Evolutionary conservation across 148 eudicot genomes (phyloP).

Genomic region (Vaccinium corymbosum): DNA sequence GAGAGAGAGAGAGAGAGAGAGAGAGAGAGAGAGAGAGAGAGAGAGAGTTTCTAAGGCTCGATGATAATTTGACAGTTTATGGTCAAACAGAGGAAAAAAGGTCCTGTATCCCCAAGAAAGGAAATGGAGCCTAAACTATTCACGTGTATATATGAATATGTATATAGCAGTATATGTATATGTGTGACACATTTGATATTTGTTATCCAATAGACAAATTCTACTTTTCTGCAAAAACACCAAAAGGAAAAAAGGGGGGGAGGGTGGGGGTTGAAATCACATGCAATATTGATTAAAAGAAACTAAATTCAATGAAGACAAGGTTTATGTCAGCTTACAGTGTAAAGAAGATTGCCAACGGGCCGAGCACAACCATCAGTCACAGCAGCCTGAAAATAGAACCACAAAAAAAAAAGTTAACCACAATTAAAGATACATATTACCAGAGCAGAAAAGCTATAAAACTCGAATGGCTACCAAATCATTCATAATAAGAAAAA

Average conservation of each 20-base stretch:
- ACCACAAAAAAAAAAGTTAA: neutral
- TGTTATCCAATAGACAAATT: neutral
- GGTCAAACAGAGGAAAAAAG: neutral
- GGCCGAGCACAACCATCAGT: slow-evolving; percentile 73
- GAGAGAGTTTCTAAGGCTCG: neutral
- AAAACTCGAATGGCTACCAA: neutral
- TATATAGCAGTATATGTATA: too few relatives aligned
- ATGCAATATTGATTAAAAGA: too few relatives aligned
- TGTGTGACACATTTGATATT: too few relatives aligned
- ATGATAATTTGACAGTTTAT: neutral
- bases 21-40: neutral
- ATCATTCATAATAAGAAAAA: neutral
- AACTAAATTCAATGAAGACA: neutral
- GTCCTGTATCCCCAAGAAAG: neutral
- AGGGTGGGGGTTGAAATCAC: neutral
- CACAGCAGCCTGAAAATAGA: slow-evolving; percentile 63
- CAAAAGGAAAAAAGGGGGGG: neutral
- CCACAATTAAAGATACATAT: neutral
- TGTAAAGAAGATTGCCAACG: slow-evolving; percentile 76
- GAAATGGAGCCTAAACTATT: neutral
- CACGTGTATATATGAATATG: too few relatives aligned
- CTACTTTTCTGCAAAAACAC: neutral
- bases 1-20: too few relatives aligned
- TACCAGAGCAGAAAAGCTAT: neutral
- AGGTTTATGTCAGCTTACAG: slow-evolving; percentile 34